Percentiles rank a stretch among this genome's conserved stretches.
phyloP scores from a whole-genome alignment of 139 green algal species.

The Closterium sp. region DNA sequence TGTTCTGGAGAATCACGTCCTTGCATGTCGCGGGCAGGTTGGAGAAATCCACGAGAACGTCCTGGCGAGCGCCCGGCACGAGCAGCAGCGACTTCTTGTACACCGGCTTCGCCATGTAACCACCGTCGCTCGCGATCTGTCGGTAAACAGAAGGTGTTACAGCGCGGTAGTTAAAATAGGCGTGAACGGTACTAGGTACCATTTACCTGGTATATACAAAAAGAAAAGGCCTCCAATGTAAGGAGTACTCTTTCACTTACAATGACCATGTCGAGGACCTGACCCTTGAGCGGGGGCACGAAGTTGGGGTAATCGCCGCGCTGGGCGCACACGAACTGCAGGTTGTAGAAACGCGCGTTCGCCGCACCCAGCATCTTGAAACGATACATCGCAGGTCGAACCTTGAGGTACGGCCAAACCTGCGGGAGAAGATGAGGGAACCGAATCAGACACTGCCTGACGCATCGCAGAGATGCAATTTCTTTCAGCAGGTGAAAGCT shows the following conservation, averaged over 20 bases:
- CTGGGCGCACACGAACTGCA: constrained; percentile 10
- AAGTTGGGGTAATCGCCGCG: neutral
- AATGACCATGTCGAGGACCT: neutral
- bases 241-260: neutral
- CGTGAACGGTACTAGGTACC: too few relatives aligned
- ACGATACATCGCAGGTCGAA: constrained; percentile 18
- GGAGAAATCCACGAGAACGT: constrained; percentile 27
- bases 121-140: constrained; percentile 26
- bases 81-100: neutral
- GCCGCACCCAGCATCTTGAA: constrained; percentile 24
- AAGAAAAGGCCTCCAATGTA: too few relatives aligned
- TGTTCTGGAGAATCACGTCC: constrained; percentile 5
- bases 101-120: constrained; percentile 19
- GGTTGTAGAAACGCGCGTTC: constrained; percentile 35
- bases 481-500: too few relatives aligned
- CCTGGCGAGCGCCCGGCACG: neutral
- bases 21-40: neutral
- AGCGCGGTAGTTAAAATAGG: too few relatives aligned
- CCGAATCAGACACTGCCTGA: neutral
- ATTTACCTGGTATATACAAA: too few relatives aligned
- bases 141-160: neutral
- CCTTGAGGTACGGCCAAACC: constrained; percentile 37
- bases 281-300: neutral
- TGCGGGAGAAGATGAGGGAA: neutral
- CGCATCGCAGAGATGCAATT: neutral